Percentiles rank a stretch among this genome's conserved stretches.
Conservation (phyloP, 2,329 filamentous ascomycete species). For the Calonectria pauciramosa region DNA sequence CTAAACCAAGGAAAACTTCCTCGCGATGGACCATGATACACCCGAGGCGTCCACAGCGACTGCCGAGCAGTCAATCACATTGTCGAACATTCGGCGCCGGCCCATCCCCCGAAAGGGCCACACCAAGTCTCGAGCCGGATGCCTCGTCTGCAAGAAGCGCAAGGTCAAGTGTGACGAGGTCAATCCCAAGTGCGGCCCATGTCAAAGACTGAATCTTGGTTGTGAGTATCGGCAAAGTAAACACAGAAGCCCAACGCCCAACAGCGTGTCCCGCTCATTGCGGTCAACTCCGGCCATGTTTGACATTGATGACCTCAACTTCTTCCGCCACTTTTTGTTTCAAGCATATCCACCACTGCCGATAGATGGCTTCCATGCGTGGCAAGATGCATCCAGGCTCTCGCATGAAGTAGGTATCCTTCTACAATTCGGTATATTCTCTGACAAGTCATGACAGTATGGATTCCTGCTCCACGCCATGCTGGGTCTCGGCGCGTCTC, state of each 20-base stretch:
- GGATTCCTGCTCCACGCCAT: constrained; percentile 59
- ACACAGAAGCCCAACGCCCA: neutral
- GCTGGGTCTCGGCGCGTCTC: constrained; percentile 56
- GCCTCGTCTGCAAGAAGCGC: constrained; percentile 49
- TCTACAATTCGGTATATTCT: neutral
- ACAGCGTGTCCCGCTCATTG: constrained; percentile 29
- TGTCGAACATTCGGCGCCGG: constrained; percentile 37
- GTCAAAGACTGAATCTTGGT: constrained; percentile 50
- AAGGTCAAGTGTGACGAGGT: constrained; percentile 62
- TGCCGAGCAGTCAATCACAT: neutral
- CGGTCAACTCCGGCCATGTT: constrained; percentile 49
- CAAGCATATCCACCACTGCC: constrained; percentile 58
- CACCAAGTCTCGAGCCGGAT: constrained; percentile 52
- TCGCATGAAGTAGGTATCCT: constrained; percentile 50
- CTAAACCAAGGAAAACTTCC: neutral
- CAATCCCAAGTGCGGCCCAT: constrained; percentile 52
- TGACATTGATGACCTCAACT: constrained; percentile 60
- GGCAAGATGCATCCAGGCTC: constrained; percentile 54
- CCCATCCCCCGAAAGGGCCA: constrained; percentile 53
- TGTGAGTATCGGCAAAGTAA: constrained; percentile 50
- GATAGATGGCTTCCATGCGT: constrained; percentile 52
- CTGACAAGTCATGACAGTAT: constrained; percentile 44
- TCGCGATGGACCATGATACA: constrained; percentile 14
- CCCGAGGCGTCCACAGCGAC: constrained; percentile 3
- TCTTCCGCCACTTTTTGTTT: constrained; percentile 67